phyloP scores from a whole-genome alignment of 192 early-diverging fungal genomes.

The Coemansia sp. region DNA sequence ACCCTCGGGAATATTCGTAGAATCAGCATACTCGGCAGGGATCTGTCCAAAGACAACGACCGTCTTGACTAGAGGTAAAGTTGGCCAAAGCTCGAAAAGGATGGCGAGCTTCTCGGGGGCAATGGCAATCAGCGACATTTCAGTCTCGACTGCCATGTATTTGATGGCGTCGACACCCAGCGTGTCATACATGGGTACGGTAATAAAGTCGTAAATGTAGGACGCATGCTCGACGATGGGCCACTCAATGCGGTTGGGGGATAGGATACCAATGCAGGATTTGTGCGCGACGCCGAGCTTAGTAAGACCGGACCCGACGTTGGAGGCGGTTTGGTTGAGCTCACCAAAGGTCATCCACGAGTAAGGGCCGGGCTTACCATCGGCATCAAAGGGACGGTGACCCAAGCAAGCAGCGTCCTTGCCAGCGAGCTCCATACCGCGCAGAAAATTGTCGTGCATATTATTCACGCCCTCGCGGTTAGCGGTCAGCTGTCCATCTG shows the following conservation, averaged over 20 bases:
- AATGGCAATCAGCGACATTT: slow-evolving; percentile 69
- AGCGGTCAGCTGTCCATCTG: slow-evolving; percentile 27
- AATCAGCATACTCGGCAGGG: slow-evolving; percentile 11
- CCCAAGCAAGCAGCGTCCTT: slow-evolving; percentile 38
- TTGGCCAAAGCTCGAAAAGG: slow-evolving; percentile 43
- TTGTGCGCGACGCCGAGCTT: slow-evolving; percentile 70
- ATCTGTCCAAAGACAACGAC: slow-evolving; percentile 59
- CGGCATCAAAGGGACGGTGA: slow-evolving; percentile 30
- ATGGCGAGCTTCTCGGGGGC: slow-evolving; percentile 62
- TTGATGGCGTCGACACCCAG: slow-evolving; percentile 80
- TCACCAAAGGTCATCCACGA: slow-evolving; percentile 77
- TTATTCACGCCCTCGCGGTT: slow-evolving; percentile 49
- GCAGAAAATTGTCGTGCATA: slow-evolving; percentile 52
- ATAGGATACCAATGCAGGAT: slow-evolving; percentile 66
- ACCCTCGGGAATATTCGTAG: slow-evolving; percentile 23
- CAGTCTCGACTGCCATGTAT: slow-evolving; percentile 86
- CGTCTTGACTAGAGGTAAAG: slow-evolving; percentile 57
- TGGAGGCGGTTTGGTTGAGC: slow-evolving; percentile 59
- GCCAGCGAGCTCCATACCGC: slow-evolving; percentile 42
- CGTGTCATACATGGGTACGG: slow-evolving; percentile 85
- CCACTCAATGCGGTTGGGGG: slow-evolving; percentile 62
- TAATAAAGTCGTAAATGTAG: slow-evolving; percentile 69
- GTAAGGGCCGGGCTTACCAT: slow-evolving; percentile 69
- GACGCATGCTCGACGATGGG: slow-evolving; percentile 43
- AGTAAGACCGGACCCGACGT: slow-evolving; percentile 74